A percentile compares a stretch with the other conserved stretches of the same genome.
Conservation (phyloP, 1,284 basidiomycete genomes). For the Lignosus rhinocerotis region DNA sequence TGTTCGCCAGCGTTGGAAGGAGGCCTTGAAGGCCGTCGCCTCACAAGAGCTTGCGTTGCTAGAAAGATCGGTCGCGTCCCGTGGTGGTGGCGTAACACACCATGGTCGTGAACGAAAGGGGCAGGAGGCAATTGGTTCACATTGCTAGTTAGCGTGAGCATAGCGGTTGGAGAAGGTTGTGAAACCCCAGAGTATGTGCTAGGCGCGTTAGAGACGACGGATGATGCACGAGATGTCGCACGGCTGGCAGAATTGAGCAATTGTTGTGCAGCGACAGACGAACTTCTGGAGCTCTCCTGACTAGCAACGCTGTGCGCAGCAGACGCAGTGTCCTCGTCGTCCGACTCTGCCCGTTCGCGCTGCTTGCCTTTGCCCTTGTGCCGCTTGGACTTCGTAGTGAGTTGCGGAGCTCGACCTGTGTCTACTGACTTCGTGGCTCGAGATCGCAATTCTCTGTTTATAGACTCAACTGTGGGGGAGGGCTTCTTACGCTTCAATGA, state of each 20-base stretch:
- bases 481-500: slow-evolving; percentile 24
- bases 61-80: slow-evolving; percentile 26
- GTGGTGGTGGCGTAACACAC: slow-evolving; percentile 35
- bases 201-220: slow-evolving; percentile 41
- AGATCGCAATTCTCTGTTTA: slow-evolving; percentile 24
- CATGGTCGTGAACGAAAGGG: slow-evolving; percentile 34
- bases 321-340: slow-evolving; percentile 25
- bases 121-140: slow-evolving; percentile 23
- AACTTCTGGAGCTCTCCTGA: slow-evolving; percentile 35
- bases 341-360: slow-evolving; percentile 14
- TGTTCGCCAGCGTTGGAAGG: background rate
- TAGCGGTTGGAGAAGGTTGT: slow-evolving; percentile 19
- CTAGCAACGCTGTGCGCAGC: slow-evolving; percentile 22
- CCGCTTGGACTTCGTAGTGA: slow-evolving; percentile 10
- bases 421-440: slow-evolving; percentile 10
- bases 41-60: slow-evolving; percentile 1
- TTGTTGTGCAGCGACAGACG: slow-evolving; percentile 27
- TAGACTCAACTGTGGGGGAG: background rate
- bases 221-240: slow-evolving; percentile 47
- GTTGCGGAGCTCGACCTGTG: background rate
- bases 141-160: slow-evolving; percentile 31
- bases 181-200: slow-evolving; percentile 18
- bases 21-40: slow-evolving; percentile 14
- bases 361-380: slow-evolving; percentile 27
- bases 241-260: slow-evolving; percentile 37